Conservation (phyloP, 305 asterid genomes). For the Fraxinus sp. region DNA sequence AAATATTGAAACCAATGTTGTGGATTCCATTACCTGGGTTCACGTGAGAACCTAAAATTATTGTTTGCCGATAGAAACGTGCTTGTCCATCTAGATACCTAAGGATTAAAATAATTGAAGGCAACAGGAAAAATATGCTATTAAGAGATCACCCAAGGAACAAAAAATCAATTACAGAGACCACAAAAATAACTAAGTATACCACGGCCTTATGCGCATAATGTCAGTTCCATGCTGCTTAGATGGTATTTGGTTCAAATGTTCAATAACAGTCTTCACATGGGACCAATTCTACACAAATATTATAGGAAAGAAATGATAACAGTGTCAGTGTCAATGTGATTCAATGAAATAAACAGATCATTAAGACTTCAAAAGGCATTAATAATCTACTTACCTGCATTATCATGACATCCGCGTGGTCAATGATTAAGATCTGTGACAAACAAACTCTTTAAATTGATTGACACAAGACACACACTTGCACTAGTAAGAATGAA, state of each 20-base stretch:
- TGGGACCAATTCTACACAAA: slow-evolving; percentile 81
- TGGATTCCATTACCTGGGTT: slow-evolving; percentile 64
- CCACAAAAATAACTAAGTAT: slow-evolving; percentile 28
- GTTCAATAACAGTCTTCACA: slow-evolving; percentile 68
- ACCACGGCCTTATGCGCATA: slow-evolving; percentile 95
- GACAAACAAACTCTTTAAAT: slow-evolving; percentile 17
- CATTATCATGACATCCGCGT: slow-evolving; percentile 87
- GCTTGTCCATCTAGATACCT: slow-evolving; percentile 94
- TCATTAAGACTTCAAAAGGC: slow-evolving; percentile 13
- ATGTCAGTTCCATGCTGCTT: slow-evolving; percentile 89
- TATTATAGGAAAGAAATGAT: slow-evolving; percentile 17
- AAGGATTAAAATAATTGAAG: slow-evolving; percentile 19
- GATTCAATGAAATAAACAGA: slow-evolving; percentile 17
- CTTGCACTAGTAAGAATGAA: slow-evolving; percentile 12
- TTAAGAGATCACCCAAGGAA: slow-evolving; percentile 9
- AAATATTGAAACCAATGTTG: background rate
- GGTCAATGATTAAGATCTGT: slow-evolving; percentile 88
- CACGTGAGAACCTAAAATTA: slow-evolving; percentile 74
- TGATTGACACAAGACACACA: slow-evolving; percentile 21
- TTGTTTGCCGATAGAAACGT: slow-evolving; percentile 78
- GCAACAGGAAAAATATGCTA: slow-evolving; percentile 13
- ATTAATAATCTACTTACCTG: slow-evolving; percentile 51
- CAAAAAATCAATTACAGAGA: slow-evolving; percentile 2
- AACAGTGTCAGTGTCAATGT: slow-evolving; percentile 11
- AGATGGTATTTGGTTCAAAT: slow-evolving; percentile 67